Evolutionary conservation across 1,139 yeast genomes (phyloP).

Genomic region (Blastobotrys elegans): DNA sequence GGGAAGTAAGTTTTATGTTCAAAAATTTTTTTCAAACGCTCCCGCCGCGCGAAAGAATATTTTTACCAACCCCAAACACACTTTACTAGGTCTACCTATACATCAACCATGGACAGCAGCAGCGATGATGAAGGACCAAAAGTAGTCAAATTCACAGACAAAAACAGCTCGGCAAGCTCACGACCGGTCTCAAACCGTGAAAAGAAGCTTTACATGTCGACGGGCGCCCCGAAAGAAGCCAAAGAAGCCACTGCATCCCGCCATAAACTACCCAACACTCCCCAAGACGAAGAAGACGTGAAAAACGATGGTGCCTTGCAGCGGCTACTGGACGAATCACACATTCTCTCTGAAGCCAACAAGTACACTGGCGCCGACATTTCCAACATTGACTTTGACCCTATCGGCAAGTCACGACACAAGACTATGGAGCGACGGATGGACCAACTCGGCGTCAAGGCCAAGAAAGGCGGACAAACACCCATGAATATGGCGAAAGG

Average conservation of each 20-base stretch:
- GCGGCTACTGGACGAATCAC: slow-evolving; percentile 78
- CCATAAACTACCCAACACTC: slow-evolving; percentile 17
- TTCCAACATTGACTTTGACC: slow-evolving; percentile 57
- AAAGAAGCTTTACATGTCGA: slow-evolving; percentile 40
- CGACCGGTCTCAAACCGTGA: slow-evolving; percentile 41
- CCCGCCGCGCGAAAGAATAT: too few species aligned
- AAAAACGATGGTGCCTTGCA: slow-evolving; percentile 82
- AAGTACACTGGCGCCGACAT: slow-evolving; percentile 68
- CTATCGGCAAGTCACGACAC: slow-evolving; percentile 75
- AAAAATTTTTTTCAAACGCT: too few species aligned
- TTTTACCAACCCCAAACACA: too few species aligned
- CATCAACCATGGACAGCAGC: background rate
- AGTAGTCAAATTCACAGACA: slow-evolving; percentile 45
- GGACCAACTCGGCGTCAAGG: slow-evolving; percentile 42
- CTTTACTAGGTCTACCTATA: too few species aligned
- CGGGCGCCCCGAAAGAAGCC: slow-evolving; percentile 38
- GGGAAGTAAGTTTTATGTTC: too few species aligned
- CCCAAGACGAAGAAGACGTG: slow-evolving; percentile 37
- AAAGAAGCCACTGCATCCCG: slow-evolving; percentile 23
- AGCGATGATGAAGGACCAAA: slow-evolving; percentile 31
- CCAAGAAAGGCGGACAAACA: slow-evolving; percentile 58
- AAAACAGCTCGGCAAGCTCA: slow-evolving; percentile 28
- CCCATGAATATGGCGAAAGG: slow-evolving; percentile 89
- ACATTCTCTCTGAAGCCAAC: slow-evolving; percentile 58
- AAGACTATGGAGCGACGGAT: slow-evolving; percentile 70